Evolutionary conservation across 2,329 filamentous ascomycete genomes (phyloP).

Genomic region (Neonectria sp.): DNA sequence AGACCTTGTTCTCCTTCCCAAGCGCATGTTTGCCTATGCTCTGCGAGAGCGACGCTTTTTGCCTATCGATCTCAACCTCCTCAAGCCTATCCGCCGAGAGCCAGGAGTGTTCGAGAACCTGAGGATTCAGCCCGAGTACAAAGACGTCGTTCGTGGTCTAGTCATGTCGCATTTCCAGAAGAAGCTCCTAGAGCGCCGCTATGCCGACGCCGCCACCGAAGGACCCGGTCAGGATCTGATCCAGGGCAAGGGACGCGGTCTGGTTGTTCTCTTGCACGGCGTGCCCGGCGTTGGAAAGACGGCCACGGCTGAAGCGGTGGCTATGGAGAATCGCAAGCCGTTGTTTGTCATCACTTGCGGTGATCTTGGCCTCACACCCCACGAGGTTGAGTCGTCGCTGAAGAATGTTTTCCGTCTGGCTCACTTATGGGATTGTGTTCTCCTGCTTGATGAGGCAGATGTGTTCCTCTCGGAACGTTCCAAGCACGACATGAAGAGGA

Average conservation of each 20-base stretch:
- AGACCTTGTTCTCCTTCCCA: conserved; percentile 55
- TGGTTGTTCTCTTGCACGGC: conserved; percentile 63
- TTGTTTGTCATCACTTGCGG: conserved; percentile 66
- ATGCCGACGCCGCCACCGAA: conserved; percentile 47
- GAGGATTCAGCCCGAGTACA: conserved; percentile 57
- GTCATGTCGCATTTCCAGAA: conserved; percentile 60
- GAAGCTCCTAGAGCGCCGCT: conserved; percentile 54
- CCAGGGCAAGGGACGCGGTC: conserved; percentile 61
- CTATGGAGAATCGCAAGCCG: conserved; percentile 59
- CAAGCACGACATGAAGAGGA: conserved; percentile 51
- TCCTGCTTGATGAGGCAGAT: conserved; percentile 57
- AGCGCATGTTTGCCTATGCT: conserved; percentile 59
- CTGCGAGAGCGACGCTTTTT: conserved; percentile 58
- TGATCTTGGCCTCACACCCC: conserved; percentile 60
- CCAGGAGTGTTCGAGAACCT: conserved; percentile 58
- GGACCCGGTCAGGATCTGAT: conserved; percentile 58
- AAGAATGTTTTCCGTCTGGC: conserved; percentile 61
- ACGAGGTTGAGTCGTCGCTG: conserved; percentile 58
- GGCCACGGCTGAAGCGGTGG: conserved; percentile 61
- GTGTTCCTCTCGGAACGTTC: conserved; percentile 52
- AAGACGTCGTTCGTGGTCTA: conserved; percentile 57
- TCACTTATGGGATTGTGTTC: conserved; percentile 56
- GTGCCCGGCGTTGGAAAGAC: conserved; percentile 66
- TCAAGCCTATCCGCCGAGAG: conserved; percentile 55
- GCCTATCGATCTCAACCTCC: conserved; percentile 53